Conservation (phyloP, 331 rosid genomes). For the Quercus tomentella region DNA sequence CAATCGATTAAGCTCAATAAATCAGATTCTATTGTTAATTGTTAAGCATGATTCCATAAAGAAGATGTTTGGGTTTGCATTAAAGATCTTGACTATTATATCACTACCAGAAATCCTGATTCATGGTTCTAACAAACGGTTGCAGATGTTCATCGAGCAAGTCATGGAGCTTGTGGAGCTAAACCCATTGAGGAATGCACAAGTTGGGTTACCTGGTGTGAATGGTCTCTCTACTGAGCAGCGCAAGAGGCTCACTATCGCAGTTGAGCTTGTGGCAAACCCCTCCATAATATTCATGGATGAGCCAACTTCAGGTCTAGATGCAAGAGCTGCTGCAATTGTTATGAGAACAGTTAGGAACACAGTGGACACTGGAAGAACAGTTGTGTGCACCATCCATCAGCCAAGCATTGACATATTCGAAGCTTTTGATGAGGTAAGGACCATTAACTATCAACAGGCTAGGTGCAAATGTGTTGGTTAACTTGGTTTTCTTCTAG, state of each 20-base stretch:
- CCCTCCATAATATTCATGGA: conserved; percentile 94
- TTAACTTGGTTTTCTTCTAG: background rate
- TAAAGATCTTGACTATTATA: background rate
- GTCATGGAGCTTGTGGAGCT: conserved; percentile 82
- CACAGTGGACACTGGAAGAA: conserved; percentile 86
- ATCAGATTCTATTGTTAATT: no score
- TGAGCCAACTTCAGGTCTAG: conserved; percentile 92
- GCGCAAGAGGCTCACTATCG: conserved; percentile 78
- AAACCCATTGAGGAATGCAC: conserved; percentile 25
- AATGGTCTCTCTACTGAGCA: conserved; percentile 61
- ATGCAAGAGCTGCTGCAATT: conserved; percentile 96
- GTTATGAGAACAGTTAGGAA: conserved; percentile 87
- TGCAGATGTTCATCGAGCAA: conserved; percentile 59
- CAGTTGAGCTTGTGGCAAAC: conserved; percentile 88
- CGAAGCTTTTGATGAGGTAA: conserved; percentile 65
- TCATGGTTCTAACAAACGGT: conserved; percentile 10
- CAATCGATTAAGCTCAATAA: background rate
- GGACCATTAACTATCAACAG: background rate
- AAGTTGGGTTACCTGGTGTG: conserved; percentile 55
- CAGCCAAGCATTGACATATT: conserved; percentile 90
- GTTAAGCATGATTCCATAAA: background rate
- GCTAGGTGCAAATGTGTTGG: background rate
- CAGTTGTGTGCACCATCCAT: conserved; percentile 90
- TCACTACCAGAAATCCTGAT: background rate
- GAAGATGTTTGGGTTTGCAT: background rate